These are phyloP conservation scores for Pythium plurisporium DNA, from an alignment of 352 stramenopile species.

Conservation along the genomic window DNA sequence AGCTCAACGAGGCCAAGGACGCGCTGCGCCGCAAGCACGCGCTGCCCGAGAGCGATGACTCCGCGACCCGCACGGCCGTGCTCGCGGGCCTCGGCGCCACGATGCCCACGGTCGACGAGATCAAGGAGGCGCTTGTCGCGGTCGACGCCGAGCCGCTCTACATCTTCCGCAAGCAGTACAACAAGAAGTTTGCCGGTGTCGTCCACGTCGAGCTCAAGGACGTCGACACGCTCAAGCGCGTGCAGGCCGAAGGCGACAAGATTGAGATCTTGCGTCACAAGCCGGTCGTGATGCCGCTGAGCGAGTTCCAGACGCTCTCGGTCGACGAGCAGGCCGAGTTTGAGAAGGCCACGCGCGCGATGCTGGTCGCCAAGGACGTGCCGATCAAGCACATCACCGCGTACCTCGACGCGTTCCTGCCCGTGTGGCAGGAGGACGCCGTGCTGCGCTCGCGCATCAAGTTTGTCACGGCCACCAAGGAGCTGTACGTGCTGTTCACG, in stretches of 20 bases:
- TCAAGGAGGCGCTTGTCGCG: slow-evolving; percentile 56
- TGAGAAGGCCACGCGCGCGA: slow-evolving; percentile 73
- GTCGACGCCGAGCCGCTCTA: slow-evolving; percentile 63
- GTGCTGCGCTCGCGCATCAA: slow-evolving; percentile 66
- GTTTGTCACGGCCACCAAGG: slow-evolving; percentile 53
- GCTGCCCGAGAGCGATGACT: slow-evolving; percentile 63
- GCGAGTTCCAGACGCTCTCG: slow-evolving; percentile 58
- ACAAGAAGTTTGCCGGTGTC: slow-evolving; percentile 68
- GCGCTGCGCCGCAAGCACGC: slow-evolving; percentile 70
- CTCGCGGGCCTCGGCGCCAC: slow-evolving; percentile 56
- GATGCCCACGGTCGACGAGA: slow-evolving; percentile 73
- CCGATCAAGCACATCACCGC: slow-evolving; percentile 62
- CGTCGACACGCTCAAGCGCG: slow-evolving; percentile 44
- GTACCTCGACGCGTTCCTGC: slow-evolving; percentile 67
- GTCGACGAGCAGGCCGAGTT: slow-evolving; percentile 76
- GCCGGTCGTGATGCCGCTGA: slow-evolving; percentile 48
- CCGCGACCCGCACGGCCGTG: slow-evolving; percentile 58
- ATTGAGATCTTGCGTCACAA: slow-evolving; percentile 56
- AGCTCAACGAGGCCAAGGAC: slow-evolving; percentile 76
- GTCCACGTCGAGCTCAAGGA: slow-evolving; percentile 74
- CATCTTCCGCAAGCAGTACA: slow-evolving; percentile 69
- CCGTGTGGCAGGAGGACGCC: slow-evolving; percentile 65
- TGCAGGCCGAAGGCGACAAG: slow-evolving; percentile 42
- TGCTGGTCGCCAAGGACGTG: slow-evolving; percentile 83
- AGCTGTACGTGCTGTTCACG: slow-evolving; percentile 79